A percentile compares a stretch with the other conserved stretches of the same genome.
Evolutionary conservation across 164 flowering plant genomes (phyloP).

Genomic region (Tetrastigma voinierianum): DNA sequence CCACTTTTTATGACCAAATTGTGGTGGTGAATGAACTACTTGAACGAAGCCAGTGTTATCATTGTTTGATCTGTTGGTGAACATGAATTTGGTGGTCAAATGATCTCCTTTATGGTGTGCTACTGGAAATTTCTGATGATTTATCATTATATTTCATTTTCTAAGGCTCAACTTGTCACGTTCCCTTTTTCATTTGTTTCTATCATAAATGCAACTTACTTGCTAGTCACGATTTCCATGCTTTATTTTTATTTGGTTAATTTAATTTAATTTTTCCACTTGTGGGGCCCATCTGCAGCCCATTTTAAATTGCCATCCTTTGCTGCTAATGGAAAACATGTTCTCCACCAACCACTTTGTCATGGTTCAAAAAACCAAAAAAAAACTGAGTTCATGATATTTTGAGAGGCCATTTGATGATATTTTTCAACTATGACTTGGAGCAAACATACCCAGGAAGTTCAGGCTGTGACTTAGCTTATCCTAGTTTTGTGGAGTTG

Average conservation of each 20-base stretch:
- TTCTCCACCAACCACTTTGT: no score
- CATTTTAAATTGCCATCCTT: no score
- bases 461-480: not conserved
- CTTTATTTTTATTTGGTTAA: no score
- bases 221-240: no score
- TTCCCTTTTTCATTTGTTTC: no score
- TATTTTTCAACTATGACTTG: not conserved
- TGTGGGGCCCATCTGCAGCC: no score
- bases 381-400: not conserved
- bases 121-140: not conserved
- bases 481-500: no score
- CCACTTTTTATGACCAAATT: conserved; percentile 1
- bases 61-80: not conserved
- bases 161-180: not conserved
- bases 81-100: not conserved
- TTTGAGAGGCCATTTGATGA: not conserved
- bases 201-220: no score
- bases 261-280: no score
- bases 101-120: not conserved
- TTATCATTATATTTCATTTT: not conserved
- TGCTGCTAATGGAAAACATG: no score
- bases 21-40: not conserved
- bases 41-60: conserved; percentile 4
- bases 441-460: not conserved
- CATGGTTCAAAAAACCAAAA: no score